Evolutionary conservation across 2,329 filamentous ascomycete species (phyloP).

Genomic region (Ophiostoma australiae): DNA sequence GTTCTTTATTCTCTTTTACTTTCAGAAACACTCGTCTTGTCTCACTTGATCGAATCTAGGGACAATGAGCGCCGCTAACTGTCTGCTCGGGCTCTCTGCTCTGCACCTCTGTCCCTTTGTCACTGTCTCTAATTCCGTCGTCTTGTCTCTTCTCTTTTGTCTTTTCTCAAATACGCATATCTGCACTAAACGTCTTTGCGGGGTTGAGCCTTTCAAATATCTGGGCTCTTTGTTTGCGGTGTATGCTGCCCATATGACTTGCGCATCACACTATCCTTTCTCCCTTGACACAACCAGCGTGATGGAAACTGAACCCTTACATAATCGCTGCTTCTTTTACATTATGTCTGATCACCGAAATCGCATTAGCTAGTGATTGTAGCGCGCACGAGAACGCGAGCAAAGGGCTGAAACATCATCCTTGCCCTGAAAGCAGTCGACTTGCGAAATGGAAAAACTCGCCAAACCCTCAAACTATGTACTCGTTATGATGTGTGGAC

Average conservation of each 20-base stretch:
- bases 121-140: not conserved
- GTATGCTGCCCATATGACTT: not conserved
- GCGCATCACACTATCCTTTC: not conserved
- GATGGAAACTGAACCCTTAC: not conserved
- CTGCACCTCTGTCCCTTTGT: not conserved
- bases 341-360: not conserved
- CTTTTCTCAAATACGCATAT: not conserved
- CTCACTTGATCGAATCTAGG: conserved; percentile 7
- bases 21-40: not conserved
- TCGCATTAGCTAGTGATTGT: conserved; percentile 5
- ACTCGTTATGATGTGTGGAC: not conserved
- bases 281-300: not conserved
- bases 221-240: not conserved
- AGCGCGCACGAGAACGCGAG: not conserved
- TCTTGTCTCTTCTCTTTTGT: not conserved
- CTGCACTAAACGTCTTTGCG: conserved; percentile 6
- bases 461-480: not conserved
- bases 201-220: not conserved
- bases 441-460: not conserved
- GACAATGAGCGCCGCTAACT: not conserved
- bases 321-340: not conserved
- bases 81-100: not conserved
- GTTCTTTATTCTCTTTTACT: not conserved
- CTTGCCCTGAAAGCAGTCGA: not conserved
- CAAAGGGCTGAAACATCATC: conserved; percentile 9